phyloP scores from a whole-genome alignment of 352 stramenopile genomes.

The Thraustochytrium striatum region DNA sequence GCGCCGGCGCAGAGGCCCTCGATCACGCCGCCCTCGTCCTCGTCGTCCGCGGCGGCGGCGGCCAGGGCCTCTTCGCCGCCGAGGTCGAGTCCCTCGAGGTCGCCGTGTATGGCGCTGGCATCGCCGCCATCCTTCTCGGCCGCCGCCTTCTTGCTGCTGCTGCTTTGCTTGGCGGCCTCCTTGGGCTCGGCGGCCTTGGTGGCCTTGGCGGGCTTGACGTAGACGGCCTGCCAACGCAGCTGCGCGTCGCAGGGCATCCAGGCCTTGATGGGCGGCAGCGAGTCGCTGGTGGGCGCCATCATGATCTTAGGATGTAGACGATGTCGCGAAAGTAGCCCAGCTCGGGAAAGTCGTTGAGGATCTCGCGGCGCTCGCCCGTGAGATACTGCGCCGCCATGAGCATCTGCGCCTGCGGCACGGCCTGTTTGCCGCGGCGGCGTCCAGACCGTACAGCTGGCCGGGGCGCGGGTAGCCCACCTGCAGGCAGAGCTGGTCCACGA shows the following conservation, averaged over 20 bases:
- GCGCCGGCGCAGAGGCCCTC: slow-evolving; percentile 58
- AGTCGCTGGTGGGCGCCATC: slow-evolving; percentile 60
- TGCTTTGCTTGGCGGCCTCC: slow-evolving; percentile 18
- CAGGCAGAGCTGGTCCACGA: slow-evolving; percentile 60
- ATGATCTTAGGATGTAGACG: slow-evolving; percentile 75
- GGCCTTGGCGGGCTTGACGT: slow-evolving; percentile 41
- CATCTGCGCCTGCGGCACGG: not conserved
- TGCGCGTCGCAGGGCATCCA: slow-evolving; percentile 52
- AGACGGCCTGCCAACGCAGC: slow-evolving; percentile 48
- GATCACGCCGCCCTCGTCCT: slow-evolving; percentile 56
- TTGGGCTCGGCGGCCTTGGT: slow-evolving; percentile 17
- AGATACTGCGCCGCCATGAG: slow-evolving; percentile 56
- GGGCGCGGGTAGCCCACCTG: slow-evolving; percentile 59
- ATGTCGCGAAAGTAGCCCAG: slow-evolving; percentile 85
- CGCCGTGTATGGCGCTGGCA: not conserved
- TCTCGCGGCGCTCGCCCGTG: slow-evolving; percentile 65
- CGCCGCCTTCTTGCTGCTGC: not conserved
- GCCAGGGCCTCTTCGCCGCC: slow-evolving; percentile 60
- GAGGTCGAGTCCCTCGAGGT: slow-evolving; percentile 48
- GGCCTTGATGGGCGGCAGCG: slow-evolving; percentile 55
- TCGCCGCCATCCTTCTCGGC: not conserved
- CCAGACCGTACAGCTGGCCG: slow-evolving; percentile 45
- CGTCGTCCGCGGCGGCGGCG: slow-evolving; percentile 66
- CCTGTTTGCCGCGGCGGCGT: not conserved
- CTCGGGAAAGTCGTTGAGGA: slow-evolving; percentile 80